phyloP scores from a whole-genome alignment of 768 basidiomycete species.

The Pleurotus giganteus region DNA sequence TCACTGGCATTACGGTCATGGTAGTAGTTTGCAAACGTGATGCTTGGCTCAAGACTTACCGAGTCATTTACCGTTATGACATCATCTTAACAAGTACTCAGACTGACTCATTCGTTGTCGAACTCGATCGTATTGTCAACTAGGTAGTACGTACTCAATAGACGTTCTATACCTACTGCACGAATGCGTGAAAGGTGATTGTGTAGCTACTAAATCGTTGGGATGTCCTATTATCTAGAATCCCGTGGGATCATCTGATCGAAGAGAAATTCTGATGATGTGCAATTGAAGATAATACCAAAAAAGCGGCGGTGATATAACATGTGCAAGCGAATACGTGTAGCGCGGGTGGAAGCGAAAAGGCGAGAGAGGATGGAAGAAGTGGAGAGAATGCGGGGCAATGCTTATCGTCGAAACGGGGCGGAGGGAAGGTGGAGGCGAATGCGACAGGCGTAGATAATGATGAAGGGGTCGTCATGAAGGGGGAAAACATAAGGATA shows the following conservation, averaged over 20 bases:
- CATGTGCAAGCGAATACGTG: slow-evolving; percentile 7
- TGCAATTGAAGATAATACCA: slow-evolving; percentile 1
- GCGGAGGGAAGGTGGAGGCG: not conserved
- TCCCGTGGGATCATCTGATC: slow-evolving; percentile 8
- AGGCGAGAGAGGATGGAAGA: not conserved
- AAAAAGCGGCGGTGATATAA: slow-evolving; percentile 6
- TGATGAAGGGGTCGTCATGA: not conserved
- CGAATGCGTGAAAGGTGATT: not conserved
- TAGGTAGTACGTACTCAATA: not conserved
- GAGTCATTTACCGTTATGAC: not conserved
- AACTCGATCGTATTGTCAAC: too few relatives aligned
- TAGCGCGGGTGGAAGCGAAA: slow-evolving; percentile 1
- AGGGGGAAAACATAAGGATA: slow-evolving; percentile 8
- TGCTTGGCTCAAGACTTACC: too few relatives aligned
- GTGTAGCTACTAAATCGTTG: slow-evolving; percentile 6
- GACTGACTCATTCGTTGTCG: too few relatives aligned
- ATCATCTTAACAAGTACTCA: too few relatives aligned
- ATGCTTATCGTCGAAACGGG: not conserved
- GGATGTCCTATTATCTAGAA: slow-evolving; percentile 3
- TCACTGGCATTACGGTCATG: not conserved
- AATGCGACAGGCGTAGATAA: not conserved
- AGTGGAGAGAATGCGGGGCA: slow-evolving; percentile 5
- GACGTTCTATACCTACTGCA: not conserved
- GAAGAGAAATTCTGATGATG: not conserved
- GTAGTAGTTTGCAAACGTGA: not conserved